Conservation (phyloP, 2,329 filamentous ascomycete genomes). For the Thyridium curvatum region DNA sequence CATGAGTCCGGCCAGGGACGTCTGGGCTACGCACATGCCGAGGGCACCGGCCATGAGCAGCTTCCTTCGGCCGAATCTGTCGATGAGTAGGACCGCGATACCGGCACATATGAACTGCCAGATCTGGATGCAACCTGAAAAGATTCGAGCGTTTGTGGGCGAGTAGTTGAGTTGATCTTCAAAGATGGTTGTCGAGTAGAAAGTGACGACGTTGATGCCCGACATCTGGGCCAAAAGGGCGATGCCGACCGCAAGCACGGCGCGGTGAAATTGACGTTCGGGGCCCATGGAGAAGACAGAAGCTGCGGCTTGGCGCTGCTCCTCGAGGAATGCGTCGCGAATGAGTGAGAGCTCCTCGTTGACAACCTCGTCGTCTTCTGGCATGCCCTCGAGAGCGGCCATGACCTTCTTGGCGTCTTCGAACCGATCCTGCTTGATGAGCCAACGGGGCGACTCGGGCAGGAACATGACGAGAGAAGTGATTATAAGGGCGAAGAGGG, state of each 20-base stretch:
- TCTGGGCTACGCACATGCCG: background rate
- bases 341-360: slow-evolving; percentile 30
- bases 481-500: slow-evolving; percentile 16
- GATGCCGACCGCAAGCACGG: background rate
- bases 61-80: slow-evolving; percentile 44
- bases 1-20: background rate
- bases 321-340: slow-evolving; percentile 12
- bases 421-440: slow-evolving; percentile 19
- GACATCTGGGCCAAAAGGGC: background rate
- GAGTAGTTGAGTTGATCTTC: slow-evolving; percentile 41
- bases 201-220: background rate
- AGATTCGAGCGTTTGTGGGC: slow-evolving; percentile 28
- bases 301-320: background rate
- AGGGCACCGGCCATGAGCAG: slow-evolving; percentile 21
- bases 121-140: slow-evolving; percentile 19
- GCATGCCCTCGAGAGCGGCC: slow-evolving; percentile 27
- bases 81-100: slow-evolving; percentile 41
- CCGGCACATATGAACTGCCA: slow-evolving; percentile 42
- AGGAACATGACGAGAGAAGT: slow-evolving; percentile 23
- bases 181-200: slow-evolving; percentile 19
- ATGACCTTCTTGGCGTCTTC: slow-evolving; percentile 20
- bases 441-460: slow-evolving; percentile 25
- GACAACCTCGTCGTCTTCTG: slow-evolving; percentile 30
- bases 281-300: background rate
- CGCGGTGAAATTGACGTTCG: background rate